Conservation (phyloP, 345 rosid genomes). For the Salix caprea region DNA sequence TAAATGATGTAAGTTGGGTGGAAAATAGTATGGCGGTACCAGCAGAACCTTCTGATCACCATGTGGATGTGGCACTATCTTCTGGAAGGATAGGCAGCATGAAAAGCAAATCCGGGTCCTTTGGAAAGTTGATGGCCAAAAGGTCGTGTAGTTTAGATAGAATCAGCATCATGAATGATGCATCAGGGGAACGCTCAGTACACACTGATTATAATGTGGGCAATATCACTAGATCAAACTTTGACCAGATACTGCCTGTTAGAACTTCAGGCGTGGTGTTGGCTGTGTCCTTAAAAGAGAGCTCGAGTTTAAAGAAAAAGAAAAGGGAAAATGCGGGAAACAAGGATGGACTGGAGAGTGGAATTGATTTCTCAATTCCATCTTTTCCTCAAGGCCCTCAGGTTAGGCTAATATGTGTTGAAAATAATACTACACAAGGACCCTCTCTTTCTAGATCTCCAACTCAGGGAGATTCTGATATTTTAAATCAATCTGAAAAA, state of each 20-base stretch:
- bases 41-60: constrained; percentile 4
- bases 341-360: neutral
- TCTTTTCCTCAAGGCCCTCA: neutral
- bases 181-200: neutral
- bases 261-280: neutral
- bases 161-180: neutral
- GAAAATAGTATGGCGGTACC: neutral
- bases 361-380: neutral
- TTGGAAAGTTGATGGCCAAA: constrained; percentile 1
- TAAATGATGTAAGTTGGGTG: constrained; percentile 8
- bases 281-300: neutral
- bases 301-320: neutral
- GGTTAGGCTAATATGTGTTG: neutral
- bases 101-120: neutral
- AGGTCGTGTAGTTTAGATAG: constrained; percentile 12
- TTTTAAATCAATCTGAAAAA: neutral
- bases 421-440: neutral
- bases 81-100: constrained; percentile 11
- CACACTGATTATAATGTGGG: neutral
- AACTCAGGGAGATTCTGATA: neutral
- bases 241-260: neutral
- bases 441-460: neutral
- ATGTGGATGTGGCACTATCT: constrained; percentile 14
- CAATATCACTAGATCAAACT: neutral
- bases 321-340: neutral